These are phyloP conservation scores for Lodderomyces elongisporus DNA, from an alignment of 1,139 yeast genomes.

Conservation along the genomic window DNA sequence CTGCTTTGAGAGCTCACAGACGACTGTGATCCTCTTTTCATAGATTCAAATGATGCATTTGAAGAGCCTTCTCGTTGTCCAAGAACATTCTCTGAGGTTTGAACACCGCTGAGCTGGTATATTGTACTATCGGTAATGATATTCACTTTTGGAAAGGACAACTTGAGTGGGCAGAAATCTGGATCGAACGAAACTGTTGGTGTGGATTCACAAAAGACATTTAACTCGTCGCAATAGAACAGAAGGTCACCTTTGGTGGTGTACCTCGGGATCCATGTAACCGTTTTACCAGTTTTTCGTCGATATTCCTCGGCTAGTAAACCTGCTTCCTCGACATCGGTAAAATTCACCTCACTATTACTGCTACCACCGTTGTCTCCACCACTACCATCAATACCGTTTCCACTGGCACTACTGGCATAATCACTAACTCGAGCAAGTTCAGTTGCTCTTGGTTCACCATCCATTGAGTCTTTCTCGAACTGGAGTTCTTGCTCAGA, in stretches of 20 bases:
- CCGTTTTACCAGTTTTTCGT: conserved; percentile 22
- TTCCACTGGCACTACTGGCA: no score
- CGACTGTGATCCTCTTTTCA: conserved; percentile 39
- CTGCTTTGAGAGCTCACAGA: conserved; percentile 24
- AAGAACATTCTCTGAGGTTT: conserved; percentile 8
- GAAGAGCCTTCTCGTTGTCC: conserved; percentile 10
- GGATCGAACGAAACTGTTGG: conserved; percentile 37
- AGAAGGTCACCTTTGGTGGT: conserved; percentile 53
- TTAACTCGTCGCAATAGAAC: conserved; percentile 55
- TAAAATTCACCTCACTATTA: conserved; percentile 8
- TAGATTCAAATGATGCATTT: conserved; percentile 20
- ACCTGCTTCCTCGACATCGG: conserved; percentile 37
- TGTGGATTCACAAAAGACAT: conserved; percentile 51
- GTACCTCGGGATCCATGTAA: conserved; percentile 52
- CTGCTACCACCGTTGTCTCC: not conserved
- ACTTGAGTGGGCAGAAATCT: conserved; percentile 16
- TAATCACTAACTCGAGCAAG: no score
- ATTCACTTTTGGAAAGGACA: conserved; percentile 27
- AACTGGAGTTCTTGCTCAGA: not conserved
- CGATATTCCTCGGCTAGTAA: conserved; percentile 29
- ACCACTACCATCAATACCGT: not conserved
- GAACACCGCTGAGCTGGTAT: conserved; percentile 12
- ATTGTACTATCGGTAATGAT: conserved; percentile 23
- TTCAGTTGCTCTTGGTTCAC: not conserved
- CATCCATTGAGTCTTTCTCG: not conserved